Evolutionary conservation across 2,329 filamentous ascomycete genomes (phyloP), one percentile per base, ranked within the genome.

Genomic region (Arthrobotrys pseudoclavata): DNA sequence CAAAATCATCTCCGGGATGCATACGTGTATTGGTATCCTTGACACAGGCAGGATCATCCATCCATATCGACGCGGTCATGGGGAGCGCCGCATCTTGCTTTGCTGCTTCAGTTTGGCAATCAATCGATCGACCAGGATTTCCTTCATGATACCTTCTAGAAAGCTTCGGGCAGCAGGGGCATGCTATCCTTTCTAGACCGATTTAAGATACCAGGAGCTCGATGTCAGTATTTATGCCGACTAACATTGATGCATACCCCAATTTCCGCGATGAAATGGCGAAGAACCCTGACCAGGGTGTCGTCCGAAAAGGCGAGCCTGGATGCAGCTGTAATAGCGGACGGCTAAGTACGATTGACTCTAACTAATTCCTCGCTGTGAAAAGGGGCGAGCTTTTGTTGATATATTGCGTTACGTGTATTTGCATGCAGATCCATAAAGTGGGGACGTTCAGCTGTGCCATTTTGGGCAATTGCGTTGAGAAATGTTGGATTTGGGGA

Each of bases 401-500:
- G 47, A 53, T 53, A 45, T 53, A 45, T 53, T 18, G 53, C 26
- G 22, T 63, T 62, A 62, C 40, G 20, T 62, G 67, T 20, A 63
- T 4, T 42, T 52, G 26, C 20, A 37, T 61, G 55, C 55, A 60
- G 34, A 7, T 26, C 31, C 10, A 60, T 60, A 26, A 42, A 66
- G 45, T 40, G 45, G 48, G 37, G 47, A 66, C 47, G 15, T 48
- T n/a, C 20, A n/a, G 13, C 52, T 45, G 24, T 63, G 62, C 70
- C 62, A 10, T 10, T 75, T 75, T 63, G 47, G 62, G 70, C 24
- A 48, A 37, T 68, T 75, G 70, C 34, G 70, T 68, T 67, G 70
- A 75, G 70, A 75, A 75, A 67, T 68, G 53, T 64, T 64, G 69
- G 68, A 55, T 64, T 57, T 29, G 7, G 26, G 15, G 10, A 34